These are phyloP conservation scores for Stentor roeselii DNA, from an alignment of 73 alveolate genomes.

Conservation along the genomic window DNA sequence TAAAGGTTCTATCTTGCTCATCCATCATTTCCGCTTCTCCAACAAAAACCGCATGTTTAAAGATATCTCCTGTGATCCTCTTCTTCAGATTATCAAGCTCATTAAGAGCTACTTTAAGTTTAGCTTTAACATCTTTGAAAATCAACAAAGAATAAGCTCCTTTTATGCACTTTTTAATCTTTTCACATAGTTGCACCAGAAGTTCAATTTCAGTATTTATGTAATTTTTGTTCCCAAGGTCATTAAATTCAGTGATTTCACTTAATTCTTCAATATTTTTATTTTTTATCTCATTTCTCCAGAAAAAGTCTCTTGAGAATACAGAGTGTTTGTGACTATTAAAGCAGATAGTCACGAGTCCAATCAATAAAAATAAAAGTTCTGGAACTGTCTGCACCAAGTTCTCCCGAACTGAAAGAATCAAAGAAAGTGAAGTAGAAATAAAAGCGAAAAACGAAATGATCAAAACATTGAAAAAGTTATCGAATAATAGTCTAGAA, in stretches of 20 bases:
- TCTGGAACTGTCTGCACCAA: not conserved
- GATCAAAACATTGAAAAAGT: not conserved
- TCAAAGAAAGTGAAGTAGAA: not conserved
- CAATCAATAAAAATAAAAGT: too few species aligned
- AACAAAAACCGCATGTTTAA: not conserved
- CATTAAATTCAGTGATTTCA: not conserved
- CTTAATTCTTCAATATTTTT: not conserved
- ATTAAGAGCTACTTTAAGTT: not conserved
- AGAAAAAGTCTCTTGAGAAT: not conserved
- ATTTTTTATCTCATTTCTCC: not conserved
- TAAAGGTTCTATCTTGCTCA: slow-evolving; percentile 7
- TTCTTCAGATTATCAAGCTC: slow-evolving; percentile 10
- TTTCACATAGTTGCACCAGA: slow-evolving; percentile 7
- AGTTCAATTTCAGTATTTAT: slow-evolving; percentile 20
- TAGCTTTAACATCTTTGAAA: slow-evolving; percentile 4
- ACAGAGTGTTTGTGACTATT: not conserved
- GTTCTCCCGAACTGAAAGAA: not conserved
- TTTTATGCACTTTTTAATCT: slow-evolving; percentile 5
- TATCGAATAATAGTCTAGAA: not conserved
- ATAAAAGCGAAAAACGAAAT: not conserved
- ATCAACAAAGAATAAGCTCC: not conserved
- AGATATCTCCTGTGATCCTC: not conserved
- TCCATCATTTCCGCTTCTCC: not conserved
- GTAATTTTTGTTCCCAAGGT: not conserved
- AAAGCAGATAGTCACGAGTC: not conserved